Evolutionary conservation across 257 asterid genomes (phyloP).

Genomic region (Lycium ferocissimum): DNA sequence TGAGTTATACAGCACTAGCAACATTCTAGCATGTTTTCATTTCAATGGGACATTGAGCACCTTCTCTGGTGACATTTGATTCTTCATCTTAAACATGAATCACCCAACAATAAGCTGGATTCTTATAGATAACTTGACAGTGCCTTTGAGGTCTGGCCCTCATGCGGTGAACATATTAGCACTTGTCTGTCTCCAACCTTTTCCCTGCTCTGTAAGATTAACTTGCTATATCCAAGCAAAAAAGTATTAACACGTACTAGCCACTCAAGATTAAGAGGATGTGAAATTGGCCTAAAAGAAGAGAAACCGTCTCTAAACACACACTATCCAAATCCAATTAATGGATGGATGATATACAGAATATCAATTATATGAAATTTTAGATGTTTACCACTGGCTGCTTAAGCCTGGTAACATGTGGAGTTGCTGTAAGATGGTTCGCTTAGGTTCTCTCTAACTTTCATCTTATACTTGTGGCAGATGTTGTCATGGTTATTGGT

Average conservation of each 20-base stretch:
- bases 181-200: not conserved
- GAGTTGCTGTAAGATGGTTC: not conserved
- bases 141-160: not conserved
- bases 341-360: not conserved
- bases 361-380: not conserved
- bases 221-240: not conserved
- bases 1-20: not conserved
- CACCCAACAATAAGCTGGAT: not conserved
- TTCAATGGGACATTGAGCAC: not conserved
- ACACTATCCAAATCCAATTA: not conserved
- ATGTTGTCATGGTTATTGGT: constrained; percentile 86
- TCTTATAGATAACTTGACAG: not conserved
- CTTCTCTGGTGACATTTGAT: not conserved
- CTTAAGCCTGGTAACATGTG: not conserved
- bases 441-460: constrained; percentile 26
- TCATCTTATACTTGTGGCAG: constrained; percentile 54
- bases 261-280: too few species aligned
- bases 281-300: not conserved
- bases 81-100: not conserved
- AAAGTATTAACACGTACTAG: not conserved
- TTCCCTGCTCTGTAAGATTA: not conserved
- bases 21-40: not conserved
- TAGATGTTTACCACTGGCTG: not conserved
- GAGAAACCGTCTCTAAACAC: not conserved
- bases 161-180: too few species aligned